Base-by-base conservation (phyloP, 768 basidiomycete species). In the Suillus decipiens region DNA sequence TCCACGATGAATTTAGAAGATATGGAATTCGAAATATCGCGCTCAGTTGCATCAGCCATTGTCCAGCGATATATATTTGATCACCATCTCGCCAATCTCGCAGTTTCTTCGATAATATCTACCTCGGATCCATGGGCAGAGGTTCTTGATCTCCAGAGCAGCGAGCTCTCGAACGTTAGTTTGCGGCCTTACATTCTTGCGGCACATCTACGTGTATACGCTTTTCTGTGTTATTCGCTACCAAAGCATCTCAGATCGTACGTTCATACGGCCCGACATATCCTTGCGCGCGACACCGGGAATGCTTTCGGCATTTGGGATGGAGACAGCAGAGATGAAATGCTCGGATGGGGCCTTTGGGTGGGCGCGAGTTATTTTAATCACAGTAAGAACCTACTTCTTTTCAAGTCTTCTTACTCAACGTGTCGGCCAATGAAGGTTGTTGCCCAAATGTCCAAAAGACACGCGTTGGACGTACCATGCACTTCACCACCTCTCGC, bases 281-380 rank as follows among this genome's bases (percentile, higher is more conserved):
- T 87, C 11, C 74, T 89, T 19, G 80, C 80, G 17, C 81, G 88
- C 14, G 87, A 89, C 63, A 80, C 82, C 28, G 87, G 88, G 24
- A 89, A 89, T 65, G 81, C 85, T 9, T 89, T 90, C 64, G 89
- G 88, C 17, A 81, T 90, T 53, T 89, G 85, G 85, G 86, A 89
- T 64, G 70, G 82, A 71, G 75, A 78, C 73, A 36, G 72, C 72
- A 61, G 74, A 75, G 63, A 76, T 56, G 86, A 87, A 72, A 85
- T 88, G 87, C 70, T 89, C 22, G 88, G 88, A 28, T 90, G 86
- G 82, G 85, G 81, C 5, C 77, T 88, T 65, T 89, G 86, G 72
- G 72, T 82, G 7, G 81, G 80, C 56, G 86, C 82, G 1, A 87
- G 87, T 22, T 88, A 85, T 73, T 90, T 89, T 69, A 90, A 90